Conservation (phyloP, 2,329 filamentous ascomycete species). For the Talaromyces sp. region DNA sequence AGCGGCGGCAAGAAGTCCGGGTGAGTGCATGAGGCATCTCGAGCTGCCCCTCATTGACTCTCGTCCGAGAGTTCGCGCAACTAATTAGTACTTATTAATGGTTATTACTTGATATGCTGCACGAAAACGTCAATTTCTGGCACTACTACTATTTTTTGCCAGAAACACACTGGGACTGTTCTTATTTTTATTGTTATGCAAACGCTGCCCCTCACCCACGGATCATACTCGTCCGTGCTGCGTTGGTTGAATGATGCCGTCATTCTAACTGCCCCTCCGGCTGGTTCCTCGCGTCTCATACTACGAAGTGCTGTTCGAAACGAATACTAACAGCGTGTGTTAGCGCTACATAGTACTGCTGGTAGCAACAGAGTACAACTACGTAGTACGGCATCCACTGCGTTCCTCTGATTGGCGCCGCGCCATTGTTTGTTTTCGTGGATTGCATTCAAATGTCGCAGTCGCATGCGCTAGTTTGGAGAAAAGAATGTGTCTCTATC, state of each 20-base stretch:
- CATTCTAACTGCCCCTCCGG: constrained; percentile 6
- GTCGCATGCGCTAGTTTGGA: not conserved
- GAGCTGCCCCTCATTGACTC: not conserved
- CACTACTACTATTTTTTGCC: not conserved
- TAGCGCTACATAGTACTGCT: too few species aligned
- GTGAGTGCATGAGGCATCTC: not conserved
- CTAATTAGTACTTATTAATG: not conserved
- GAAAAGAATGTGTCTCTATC: not conserved
- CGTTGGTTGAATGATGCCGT: constrained; percentile 9
- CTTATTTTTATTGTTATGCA: too few species aligned
- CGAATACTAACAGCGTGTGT: too few species aligned
- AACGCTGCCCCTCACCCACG: not conserved
- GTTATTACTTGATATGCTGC: not conserved
- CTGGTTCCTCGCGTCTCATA: not conserved
- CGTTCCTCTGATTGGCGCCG: not conserved
- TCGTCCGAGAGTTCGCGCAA: not conserved
- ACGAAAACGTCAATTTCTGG: not conserved
- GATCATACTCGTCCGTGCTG: not conserved
- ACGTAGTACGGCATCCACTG: not conserved
- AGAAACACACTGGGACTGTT: not conserved
- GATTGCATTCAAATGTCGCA: not conserved
- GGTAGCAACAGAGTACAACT: too few species aligned
- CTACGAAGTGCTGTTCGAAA: too few species aligned
- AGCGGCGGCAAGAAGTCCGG: not conserved
- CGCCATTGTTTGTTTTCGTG: not conserved